Percentiles rank a stretch among this genome's conserved stretches.
phyloP scores from a whole-genome alignment of 768 basidiomycete species.

The Guyanaporus albipodus region DNA sequence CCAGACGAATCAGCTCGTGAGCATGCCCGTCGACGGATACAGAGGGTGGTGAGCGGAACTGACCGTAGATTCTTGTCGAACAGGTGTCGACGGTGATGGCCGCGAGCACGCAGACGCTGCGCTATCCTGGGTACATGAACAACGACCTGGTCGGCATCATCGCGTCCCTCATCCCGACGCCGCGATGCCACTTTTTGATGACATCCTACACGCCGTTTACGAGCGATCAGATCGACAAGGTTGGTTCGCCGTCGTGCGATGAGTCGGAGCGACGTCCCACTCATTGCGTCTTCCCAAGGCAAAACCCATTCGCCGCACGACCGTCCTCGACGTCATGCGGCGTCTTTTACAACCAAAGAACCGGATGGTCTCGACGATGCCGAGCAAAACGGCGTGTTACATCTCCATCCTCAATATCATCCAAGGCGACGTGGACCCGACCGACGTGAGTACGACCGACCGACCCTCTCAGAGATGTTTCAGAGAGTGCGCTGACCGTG shows the following conservation, averaged over 20 bases:
- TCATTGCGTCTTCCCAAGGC: slow-evolving; percentile 56
- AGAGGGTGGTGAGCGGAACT: too few species aligned
- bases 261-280: background rate
- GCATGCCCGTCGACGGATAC: slow-evolving; percentile 19
- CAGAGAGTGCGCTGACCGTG: background rate
- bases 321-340: slow-evolving; percentile 98
- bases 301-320: slow-evolving; percentile 92
- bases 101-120: slow-evolving; percentile 92
- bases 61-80: too few species aligned
- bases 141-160: slow-evolving; percentile 98
- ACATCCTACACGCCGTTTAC: slow-evolving; percentile 99
- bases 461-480: background rate
- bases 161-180: slow-evolving; percentile 94
- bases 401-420: slow-evolving; percentile 98
- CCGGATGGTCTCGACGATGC: slow-evolving; percentile 93
- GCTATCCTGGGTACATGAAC: slow-evolving; percentile 99
- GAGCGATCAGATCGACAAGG: slow-evolving; percentile 95
- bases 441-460: slow-evolving; percentile 57
- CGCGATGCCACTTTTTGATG: slow-evolving; percentile 97
- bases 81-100: slow-evolving; percentile 98
- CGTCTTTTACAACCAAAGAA: slow-evolving; percentile 97
- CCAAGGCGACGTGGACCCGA: slow-evolving; percentile 97
- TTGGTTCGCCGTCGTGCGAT: slow-evolving; percentile 30
- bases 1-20: slow-evolving; percentile 87
- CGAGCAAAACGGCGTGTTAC: slow-evolving; percentile 90